Evolutionary conservation across 805 yeast species (phyloP), one percentile per base, ranked within the genome.

Genomic region (Dipodascus geniculatus): DNA sequence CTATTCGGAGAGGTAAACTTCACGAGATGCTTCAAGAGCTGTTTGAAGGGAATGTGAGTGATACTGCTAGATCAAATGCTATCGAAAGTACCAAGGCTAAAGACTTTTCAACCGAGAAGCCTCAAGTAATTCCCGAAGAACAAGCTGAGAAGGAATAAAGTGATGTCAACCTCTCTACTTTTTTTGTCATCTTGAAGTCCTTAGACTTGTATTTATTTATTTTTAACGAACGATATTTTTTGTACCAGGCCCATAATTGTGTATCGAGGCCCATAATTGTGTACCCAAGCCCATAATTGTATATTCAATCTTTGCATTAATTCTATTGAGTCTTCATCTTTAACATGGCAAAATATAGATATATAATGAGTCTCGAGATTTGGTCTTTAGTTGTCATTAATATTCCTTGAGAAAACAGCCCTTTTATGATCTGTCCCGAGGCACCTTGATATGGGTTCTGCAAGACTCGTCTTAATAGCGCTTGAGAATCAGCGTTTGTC

Each of bases 361-460:
- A 60, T 28, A 60, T 60, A 35, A 65, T 60, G 20, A 56, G 42
- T 11, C 57, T 52, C 14, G 67, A 58, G 44, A 67, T 68, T 28
- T 69, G 68, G 65, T 69, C 73, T 56, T 62, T 70, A 22, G 68
- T 65, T 57, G 69, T 65, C 63, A 68, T 68, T 28, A 68, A 64
- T 55, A 65, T 62, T 1, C 69, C 69, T 52, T 65, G 69, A 17
- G 59, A 53, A 54, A 65, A 65, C 55, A 65, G 63, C 14, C 68
- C 68, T 55, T 65, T 64, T 47, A 65, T 54, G n/a, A 65, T 57
- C 57, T 64, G 68, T 53, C 62, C 64, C 22, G 59, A 52, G 17
- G 61, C 61, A 2, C 96, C 96, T 63, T 87, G 87, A 69, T 84
- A 88, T 35, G 88, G 71, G 8, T 95, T 95, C 1, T 82, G 82